Conservation (phyloP, 495 filamentous ascomycete genomes). For the Pyrenopolyporus hunteri region DNA sequence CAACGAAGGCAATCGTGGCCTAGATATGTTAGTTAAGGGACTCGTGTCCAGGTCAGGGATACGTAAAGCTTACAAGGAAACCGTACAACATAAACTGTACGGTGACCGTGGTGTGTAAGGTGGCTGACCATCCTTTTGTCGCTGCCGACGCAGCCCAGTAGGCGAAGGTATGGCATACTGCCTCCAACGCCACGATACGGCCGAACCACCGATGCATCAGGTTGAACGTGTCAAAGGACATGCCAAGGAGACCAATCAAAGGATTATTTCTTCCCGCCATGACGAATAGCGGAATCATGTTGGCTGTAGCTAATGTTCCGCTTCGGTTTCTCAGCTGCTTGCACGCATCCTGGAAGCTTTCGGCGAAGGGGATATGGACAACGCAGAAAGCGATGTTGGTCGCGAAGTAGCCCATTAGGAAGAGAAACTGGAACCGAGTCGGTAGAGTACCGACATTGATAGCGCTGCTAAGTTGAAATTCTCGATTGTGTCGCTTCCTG, state of each 20-base stretch:
- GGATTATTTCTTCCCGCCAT: constrained; percentile 93
- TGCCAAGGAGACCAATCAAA: constrained; percentile 77
- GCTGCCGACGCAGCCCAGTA: constrained; percentile 62
- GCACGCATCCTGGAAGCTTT: constrained; percentile 51
- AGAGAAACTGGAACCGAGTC: constrained; percentile 78
- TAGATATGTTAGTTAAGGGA: constrained; percentile 41
- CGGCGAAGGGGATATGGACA: constrained; percentile 71
- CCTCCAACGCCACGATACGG: constrained; percentile 79
- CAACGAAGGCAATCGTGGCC: constrained; percentile 64
- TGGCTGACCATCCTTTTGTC: constrained; percentile 53
- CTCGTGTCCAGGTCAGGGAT: not conserved
- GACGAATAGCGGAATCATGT: constrained; percentile 90
- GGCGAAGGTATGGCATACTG: constrained; percentile 72
- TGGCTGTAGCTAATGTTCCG: constrained; percentile 80
- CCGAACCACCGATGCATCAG: constrained; percentile 95
- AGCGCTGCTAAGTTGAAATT: constrained; percentile 84
- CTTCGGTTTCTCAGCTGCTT: constrained; percentile 78
- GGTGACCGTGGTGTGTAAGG: constrained; percentile 45
- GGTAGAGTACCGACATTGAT: constrained; percentile 89
- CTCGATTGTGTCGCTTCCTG: constrained; percentile 83
- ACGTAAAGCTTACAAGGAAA: constrained; percentile 57
- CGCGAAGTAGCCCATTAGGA: constrained; percentile 73
- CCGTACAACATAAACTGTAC: constrained; percentile 55
- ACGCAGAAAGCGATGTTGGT: constrained; percentile 83
- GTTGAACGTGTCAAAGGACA: constrained; percentile 98